These are phyloP conservation scores for Fusarium burgessii DNA, from an alignment of 2,329 filamentous ascomycete species.

Conservation along the genomic window DNA sequence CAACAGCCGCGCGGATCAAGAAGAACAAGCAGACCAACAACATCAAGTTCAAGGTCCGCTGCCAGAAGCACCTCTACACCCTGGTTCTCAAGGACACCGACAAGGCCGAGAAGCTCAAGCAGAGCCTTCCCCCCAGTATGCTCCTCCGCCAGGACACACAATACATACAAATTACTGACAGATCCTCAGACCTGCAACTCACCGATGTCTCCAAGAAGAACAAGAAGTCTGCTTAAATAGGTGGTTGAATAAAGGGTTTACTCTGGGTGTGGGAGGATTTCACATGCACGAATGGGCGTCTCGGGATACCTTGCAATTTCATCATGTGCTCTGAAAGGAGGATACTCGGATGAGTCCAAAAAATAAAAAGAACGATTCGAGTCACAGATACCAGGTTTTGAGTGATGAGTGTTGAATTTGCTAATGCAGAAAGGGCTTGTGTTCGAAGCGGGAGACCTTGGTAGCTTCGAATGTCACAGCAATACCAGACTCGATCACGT, in stretches of 20 bases:
- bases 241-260: conserved; percentile 44
- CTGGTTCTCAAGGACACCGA: conserved; percentile 98
- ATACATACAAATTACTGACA: conserved; percentile 16
- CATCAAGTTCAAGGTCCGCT: conserved; percentile 99
- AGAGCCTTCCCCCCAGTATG: conserved; percentile 97
- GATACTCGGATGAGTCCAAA: conserved; percentile 55
- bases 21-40: conserved; percentile 90
- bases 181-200: conserved; percentile 62
- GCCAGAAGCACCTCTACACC: conserved; percentile 96
- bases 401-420: conserved; percentile 28
- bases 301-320: conserved; percentile 67
- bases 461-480: conserved; percentile 34
- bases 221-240: conserved; percentile 48
- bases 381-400: conserved; percentile 36
- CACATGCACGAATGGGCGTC: conserved; percentile 64
- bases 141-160: conserved; percentile 40
- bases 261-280: conserved; percentile 50
- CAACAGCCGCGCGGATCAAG: conserved; percentile 88
- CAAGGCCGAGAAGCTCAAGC: conserved; percentile 99
- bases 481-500: conserved; percentile 49
- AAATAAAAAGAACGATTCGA: conserved; percentile 52
- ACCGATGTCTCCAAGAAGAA: conserved; percentile 69
- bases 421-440: conserved; percentile 45
- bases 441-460: conserved; percentile 39
- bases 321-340: conserved; percentile 56